A percentile compares a stretch with the other conserved stretches of the same genome.
phyloP scores from a whole-genome alignment of 768 basidiomycete genomes.

The Panaeolus papilionaceus region DNA sequence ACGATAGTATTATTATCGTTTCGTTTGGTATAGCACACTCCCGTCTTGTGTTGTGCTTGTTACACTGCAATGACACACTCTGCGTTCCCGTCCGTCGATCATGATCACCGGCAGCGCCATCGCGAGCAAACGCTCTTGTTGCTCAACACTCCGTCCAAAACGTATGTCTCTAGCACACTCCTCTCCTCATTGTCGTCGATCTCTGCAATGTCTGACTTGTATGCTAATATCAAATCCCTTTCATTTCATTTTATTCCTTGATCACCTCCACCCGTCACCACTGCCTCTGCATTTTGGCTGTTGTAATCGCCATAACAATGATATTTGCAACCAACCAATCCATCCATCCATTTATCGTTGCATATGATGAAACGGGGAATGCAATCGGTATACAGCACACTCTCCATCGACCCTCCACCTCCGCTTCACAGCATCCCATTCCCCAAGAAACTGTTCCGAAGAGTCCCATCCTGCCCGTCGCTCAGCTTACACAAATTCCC shows the following conservation, averaged over 20 bases:
- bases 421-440: background rate
- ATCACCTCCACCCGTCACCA: background rate
- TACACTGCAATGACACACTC: background rate
- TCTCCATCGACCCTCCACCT: background rate
- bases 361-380: background rate
- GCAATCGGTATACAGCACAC: background rate
- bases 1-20: background rate
- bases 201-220: background rate
- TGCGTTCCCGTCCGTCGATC: constrained; percentile 3
- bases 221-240: background rate
- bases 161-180: background rate
- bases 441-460: constrained; percentile 1
- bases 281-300: background rate
- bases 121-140: constrained; percentile 3
- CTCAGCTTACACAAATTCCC: background rate
- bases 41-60: background rate
- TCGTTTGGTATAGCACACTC: background rate
- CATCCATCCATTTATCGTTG: background rate
- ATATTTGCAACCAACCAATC: background rate
- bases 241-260: background rate
- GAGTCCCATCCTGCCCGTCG: background rate
- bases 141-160: background rate
- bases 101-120: constrained; percentile 6
- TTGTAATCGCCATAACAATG: background rate
- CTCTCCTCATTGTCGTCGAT: background rate